A percentile compares a stretch with the other conserved stretches of the same genome.
Evolutionary conservation across 192 early-diverging fungal species (phyloP).

Genomic region (Neocallimastix lanati): DNA sequence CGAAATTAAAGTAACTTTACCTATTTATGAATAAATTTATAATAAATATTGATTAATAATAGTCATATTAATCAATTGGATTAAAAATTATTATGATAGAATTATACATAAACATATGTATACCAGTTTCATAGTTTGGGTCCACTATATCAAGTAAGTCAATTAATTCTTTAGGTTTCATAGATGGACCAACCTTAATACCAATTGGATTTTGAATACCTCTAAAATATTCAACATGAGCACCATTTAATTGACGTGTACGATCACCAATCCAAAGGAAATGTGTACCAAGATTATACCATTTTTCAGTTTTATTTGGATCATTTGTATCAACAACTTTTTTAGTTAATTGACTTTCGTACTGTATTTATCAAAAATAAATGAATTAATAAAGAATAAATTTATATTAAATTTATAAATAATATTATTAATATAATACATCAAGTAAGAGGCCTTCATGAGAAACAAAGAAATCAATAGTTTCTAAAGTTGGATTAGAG

Average conservation of each 20-base stretch:
- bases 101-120: too few relatives aligned
- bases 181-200: slow-evolving; percentile 85
- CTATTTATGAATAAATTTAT: neutral
- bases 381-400: neutral
- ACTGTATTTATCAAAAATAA: neutral
- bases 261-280: slow-evolving; percentile 98
- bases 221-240: slow-evolving; percentile 91
- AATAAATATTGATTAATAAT: too few relatives aligned
- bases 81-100: too few relatives aligned
- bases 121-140: slow-evolving; percentile 53
- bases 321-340: neutral
- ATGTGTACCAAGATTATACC: slow-evolving; percentile 86
- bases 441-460: slow-evolving; percentile 93
- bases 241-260: slow-evolving; percentile 84
- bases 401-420: neutral
- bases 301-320: slow-evolving; percentile 6
- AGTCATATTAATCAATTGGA: too few relatives aligned
- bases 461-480: slow-evolving; percentile 81
- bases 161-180: slow-evolving; percentile 70
- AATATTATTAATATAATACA: neutral
- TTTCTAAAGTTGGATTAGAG: slow-evolving; percentile 29
- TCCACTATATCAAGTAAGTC: slow-evolving; percentile 72
- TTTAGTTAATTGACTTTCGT: neutral
- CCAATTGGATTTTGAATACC: slow-evolving; percentile 96
- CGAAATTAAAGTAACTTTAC: slow-evolving; percentile 90